Base-by-base conservation (phyloP, 352 stramenopile genomes). In the Globisporangium yorkense region DNA sequence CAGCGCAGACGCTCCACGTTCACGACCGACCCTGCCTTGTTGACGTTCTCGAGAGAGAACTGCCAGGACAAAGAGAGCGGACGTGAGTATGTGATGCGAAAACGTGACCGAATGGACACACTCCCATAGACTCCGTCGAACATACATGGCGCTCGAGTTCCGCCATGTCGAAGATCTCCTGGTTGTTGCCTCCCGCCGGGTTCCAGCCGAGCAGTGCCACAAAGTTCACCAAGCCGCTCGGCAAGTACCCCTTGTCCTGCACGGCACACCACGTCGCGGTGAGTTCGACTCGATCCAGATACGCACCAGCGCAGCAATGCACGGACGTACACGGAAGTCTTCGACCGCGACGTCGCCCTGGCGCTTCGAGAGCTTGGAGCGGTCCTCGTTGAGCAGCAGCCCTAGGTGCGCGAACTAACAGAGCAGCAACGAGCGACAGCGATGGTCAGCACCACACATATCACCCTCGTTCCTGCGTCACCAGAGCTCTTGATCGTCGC, bases 171-270 rank as follows among this genome's bases (percentile, higher is more conserved):
- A 98, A 99, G 60, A 99, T 98, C 64, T 99, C 96, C 67, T 99
- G 92, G 50, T 98, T 97, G 50, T 97, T 98, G 21, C 96, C 96
- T 53, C 94, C 87, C 10, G 84, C 82, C 10, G 86, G 84, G 68
- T 98, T 99, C 96, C 96, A 99, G 16, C 96, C 96, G 18, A 99
- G 85, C n/a, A 99, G 72, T 15, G 96, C 92, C 9, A 99, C 83
- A 62, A 99, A 99, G 62, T 99, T 99, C 48, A 98, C 96, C 60
- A 99, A 93, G 0, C 95, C 96, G 65, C 92, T 94, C 13, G 96
- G 86, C 8, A 98, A 72, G 66, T 96, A 99, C 18, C 97, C 97
- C 77, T 98, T 96, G 52, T 97, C 75, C 75, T 94, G 67, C 16
- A n/a, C 24, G 12, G n/a, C 31, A 35, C 44, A 53, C 27, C 35